Percentiles rank a stretch among this genome's conserved stretches.
phyloP scores from a whole-genome alignment of 306 rosid species.

The Sindora glabra region DNA sequence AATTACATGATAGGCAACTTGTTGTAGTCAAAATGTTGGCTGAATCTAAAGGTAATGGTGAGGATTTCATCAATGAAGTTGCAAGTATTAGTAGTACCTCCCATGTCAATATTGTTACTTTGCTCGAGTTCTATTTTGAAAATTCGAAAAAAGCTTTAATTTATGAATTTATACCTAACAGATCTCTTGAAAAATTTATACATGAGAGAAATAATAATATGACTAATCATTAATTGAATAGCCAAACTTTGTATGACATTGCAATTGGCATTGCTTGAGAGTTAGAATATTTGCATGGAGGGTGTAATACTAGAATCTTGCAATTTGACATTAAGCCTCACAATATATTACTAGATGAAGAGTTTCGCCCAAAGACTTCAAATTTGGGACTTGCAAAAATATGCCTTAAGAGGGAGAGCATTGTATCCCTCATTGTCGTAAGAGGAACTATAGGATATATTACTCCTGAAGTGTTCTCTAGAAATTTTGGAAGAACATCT shows the following conservation, averaged over 20 bases:
- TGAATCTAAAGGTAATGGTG: constrained; percentile 1
- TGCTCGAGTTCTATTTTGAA: constrained; percentile 21
- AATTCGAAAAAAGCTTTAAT: constrained; percentile 19
- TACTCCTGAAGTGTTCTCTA: not conserved
- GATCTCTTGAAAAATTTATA: constrained; percentile 26
- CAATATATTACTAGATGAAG: not conserved
- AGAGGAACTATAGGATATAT: constrained; percentile 26
- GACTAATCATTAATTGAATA: not conserved
- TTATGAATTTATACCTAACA: constrained; percentile 22
- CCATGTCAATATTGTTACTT: constrained; percentile 14
- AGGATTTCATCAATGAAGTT: constrained; percentile 32
- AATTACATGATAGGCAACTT: not conserved
- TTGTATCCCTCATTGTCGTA: not conserved
- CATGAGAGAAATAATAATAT: not conserved
- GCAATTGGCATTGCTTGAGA: too few species aligned
- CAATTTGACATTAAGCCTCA: constrained; percentile 33
- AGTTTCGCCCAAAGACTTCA: constrained; percentile 7
- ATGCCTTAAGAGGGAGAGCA: not conserved
- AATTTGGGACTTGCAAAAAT: constrained; percentile 32
- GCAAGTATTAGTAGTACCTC: constrained; percentile 20
- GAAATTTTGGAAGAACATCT: constrained; percentile 4
- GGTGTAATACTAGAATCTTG: constrained; percentile 24
- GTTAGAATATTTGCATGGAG: constrained; percentile 16
- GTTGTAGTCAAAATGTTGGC: constrained; percentile 25
- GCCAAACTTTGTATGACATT: constrained; percentile 10